Percentiles rank a stretch among this genome's conserved stretches.
Evolutionary conservation across 2,329 filamentous ascomycete genomes (phyloP).

Genomic region (Hymenoscyphus fructigenus): DNA sequence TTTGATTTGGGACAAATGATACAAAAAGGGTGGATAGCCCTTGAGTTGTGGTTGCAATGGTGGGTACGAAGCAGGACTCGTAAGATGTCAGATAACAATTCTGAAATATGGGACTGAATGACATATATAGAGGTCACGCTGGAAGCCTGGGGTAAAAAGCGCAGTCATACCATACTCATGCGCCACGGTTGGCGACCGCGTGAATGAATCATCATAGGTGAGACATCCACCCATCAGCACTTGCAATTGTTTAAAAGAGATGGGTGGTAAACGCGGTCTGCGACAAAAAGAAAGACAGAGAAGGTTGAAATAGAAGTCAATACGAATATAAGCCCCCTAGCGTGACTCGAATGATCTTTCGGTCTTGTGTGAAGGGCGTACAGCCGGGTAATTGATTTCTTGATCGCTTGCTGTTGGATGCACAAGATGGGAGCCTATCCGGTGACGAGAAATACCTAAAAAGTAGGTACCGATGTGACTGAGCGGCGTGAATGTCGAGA

Average conservation of each 20-base stretch:
- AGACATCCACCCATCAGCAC: conserved; percentile 25
- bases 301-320: conserved; percentile 7
- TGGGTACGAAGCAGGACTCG: conserved; percentile 13
- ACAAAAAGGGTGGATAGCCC: conserved; percentile 8
- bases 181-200: conserved; percentile 26
- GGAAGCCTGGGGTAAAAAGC: conserved; percentile 22
- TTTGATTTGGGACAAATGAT: conserved; percentile 9
- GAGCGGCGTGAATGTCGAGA: conserved; percentile 6
- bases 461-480: conserved; percentile 20
- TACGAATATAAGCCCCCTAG: conserved; percentile 12
- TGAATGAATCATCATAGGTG: conserved; percentile 31
- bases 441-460: conserved; percentile 23
- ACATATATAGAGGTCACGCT: conserved; percentile 32
- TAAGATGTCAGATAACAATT: conserved; percentile 16
- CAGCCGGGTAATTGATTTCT: background rate
- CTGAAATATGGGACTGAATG: conserved; percentile 11
- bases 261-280: background rate
- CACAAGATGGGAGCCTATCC: conserved; percentile 22
- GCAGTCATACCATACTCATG: conserved; percentile 24
- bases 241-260: conserved; percentile 45
- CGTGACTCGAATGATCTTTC: conserved; percentile 9
- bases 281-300: conserved; percentile 11
- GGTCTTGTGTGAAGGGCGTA: conserved; percentile 7
- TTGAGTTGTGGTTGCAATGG: conserved; percentile 1
- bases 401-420: background rate